A percentile compares a stretch with the other conserved stretches of the same genome.
phyloP scores from a whole-genome alignment of 306 rosid genomes.

The Oxytropis ochrocephala region DNA sequence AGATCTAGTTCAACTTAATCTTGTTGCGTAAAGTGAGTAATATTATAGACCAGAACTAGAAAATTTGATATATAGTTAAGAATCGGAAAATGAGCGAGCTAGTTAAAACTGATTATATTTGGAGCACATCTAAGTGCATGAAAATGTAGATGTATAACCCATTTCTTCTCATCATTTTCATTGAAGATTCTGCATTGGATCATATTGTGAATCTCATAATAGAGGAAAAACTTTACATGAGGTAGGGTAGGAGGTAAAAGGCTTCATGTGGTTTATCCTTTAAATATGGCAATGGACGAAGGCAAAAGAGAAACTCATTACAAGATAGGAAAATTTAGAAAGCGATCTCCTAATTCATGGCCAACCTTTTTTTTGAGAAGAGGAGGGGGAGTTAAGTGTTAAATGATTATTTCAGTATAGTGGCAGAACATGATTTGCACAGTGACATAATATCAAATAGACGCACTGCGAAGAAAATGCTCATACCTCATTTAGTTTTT shows the following conservation, averaged over 20 bases:
- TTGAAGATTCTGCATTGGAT: neutral
- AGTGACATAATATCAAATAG: constrained; percentile 3
- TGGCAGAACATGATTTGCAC: neutral
- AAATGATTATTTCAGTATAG: neutral
- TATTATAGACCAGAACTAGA: neutral
- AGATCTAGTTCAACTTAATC: constrained; percentile 3
- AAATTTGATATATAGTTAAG: neutral
- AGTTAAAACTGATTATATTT: neutral
- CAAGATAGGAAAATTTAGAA: neutral
- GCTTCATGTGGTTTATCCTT: neutral
- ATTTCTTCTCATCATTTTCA: neutral
- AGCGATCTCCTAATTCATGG: neutral
- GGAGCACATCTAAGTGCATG: constrained; percentile 1
- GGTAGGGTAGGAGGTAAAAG: neutral
- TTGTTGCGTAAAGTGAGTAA: neutral
- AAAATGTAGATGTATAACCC: neutral
- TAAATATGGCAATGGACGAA: neutral
- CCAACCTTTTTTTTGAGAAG: neutral
- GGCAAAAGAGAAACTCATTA: neutral
- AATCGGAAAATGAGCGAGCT: neutral
- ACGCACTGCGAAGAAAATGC: constrained; percentile 21
- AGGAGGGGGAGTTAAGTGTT: neutral
- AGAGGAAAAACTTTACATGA: neutral
- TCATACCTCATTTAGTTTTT: constrained; percentile 92
- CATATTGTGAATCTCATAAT: neutral